Conservation (phyloP, 202 grass and related monocot species). For the Hordeum pubiflorum region DNA sequence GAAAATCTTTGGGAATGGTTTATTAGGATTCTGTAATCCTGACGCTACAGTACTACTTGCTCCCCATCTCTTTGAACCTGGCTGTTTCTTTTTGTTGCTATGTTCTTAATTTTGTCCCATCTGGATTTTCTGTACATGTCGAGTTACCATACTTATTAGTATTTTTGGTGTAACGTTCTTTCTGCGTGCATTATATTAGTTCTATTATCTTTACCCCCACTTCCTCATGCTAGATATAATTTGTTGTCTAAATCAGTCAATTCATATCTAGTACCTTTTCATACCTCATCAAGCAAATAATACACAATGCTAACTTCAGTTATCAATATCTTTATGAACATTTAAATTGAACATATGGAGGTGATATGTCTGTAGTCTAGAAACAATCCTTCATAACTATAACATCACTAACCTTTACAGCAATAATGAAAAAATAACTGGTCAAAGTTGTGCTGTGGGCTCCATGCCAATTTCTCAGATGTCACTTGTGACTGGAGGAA, state of each 20-base stretch:
- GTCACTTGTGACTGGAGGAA: neutral
- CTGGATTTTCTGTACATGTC: neutral
- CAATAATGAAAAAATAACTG: neutral
- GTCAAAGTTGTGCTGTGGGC: neutral
- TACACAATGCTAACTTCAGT: neutral
- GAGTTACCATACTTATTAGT: neutral
- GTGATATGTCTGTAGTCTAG: neutral
- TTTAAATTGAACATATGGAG: neutral
- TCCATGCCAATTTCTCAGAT: neutral
- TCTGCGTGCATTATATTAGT: neutral
- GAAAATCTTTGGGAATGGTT: conserved; percentile 1
- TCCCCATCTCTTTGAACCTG: conserved; percentile 7
- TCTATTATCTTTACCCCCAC: neutral
- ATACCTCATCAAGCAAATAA: neutral
- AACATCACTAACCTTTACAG: neutral
- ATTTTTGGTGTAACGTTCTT: neutral
- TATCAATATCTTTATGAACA: neutral
- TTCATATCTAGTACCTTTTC: neutral
- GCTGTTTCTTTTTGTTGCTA: neutral
- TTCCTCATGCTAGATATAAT: neutral
- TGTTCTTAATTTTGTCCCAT: neutral
- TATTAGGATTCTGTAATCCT: neutral
- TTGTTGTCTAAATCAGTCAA: neutral
- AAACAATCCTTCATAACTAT: neutral
- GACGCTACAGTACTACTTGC: neutral